A percentile compares a stretch with the other conserved stretches of the same genome.
phyloP scores from a whole-genome alignment of 2,329 filamentous ascomycete genomes.

The Teratosphaeria gauchensis region DNA sequence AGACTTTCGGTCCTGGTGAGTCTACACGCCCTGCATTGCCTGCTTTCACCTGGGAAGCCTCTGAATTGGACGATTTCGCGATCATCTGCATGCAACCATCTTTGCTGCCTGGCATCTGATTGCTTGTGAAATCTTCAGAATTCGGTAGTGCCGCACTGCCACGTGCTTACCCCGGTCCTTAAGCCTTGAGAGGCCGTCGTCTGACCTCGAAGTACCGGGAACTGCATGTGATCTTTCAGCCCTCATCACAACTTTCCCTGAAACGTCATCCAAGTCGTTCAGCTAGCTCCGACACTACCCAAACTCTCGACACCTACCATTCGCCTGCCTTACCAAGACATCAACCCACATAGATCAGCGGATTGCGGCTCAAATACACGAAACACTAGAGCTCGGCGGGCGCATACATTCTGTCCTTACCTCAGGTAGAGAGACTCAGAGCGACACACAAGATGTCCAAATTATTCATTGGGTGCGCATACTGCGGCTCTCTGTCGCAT shows the following conservation, averaged over 20 bases:
- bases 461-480: conserved; percentile 79
- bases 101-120: neutral
- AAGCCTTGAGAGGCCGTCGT: neutral
- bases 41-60: neutral
- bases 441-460: conserved; percentile 61
- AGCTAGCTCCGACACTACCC: neutral
- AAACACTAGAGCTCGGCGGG: neutral
- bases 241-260: neutral
- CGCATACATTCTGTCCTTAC: conserved; percentile 22
- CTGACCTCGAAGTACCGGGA: neutral
- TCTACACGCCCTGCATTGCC: neutral
- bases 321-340: neutral
- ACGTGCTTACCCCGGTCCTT: neutral
- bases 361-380: neutral
- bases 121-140: neutral
- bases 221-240: conserved; percentile 2
- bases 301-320: neutral
- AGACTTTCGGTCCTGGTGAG: neutral
- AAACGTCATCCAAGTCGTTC: neutral
- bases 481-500: neutral
- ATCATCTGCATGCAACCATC: neutral
- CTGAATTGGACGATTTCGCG: neutral
- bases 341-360: neutral
- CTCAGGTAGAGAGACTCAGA: conserved; percentile 11
- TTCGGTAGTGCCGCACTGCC: neutral